These are phyloP conservation scores for Pichia manshurica DNA, from an alignment of 805 yeast genomes.

Conservation along the genomic window DNA sequence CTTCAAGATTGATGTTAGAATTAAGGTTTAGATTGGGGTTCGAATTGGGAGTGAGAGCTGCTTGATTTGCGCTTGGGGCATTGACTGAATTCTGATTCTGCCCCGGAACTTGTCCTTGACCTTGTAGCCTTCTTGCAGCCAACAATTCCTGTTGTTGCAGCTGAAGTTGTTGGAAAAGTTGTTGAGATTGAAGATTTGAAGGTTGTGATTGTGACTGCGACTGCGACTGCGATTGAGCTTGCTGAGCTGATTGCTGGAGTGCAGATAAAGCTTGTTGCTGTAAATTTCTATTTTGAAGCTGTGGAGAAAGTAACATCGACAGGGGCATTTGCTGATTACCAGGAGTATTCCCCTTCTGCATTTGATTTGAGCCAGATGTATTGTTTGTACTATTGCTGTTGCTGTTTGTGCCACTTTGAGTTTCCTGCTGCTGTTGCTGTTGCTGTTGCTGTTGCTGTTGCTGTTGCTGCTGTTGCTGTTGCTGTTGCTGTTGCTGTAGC, in stretches of 20 bases:
- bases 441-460: conserved; percentile 25
- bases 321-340: conserved; percentile 21
- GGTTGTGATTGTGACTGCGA: conserved; percentile 13
- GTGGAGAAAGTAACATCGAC: conserved; percentile 33
- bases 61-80: conserved; percentile 16
- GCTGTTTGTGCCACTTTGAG: no score
- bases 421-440: conserved; percentile 18
- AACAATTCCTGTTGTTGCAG: conserved; percentile 15
- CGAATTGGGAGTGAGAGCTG: conserved; percentile 19
- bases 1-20: not conserved
- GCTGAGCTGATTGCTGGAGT: conserved; percentile 17
- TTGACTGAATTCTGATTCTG: not conserved
- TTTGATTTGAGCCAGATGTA: conserved; percentile 15
- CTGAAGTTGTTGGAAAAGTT: conserved; percentile 18
- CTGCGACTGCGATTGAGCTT: conserved; percentile 12
- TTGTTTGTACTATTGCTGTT: conserved; percentile 24
- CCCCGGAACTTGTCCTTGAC: not conserved
- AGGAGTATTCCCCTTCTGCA: conserved; percentile 14
- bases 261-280: conserved; percentile 27
- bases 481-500: conserved; percentile 16
- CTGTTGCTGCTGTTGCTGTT: conserved; percentile 21
- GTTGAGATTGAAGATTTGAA: conserved; percentile 18
- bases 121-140: conserved; percentile 5
- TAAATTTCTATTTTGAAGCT: conserved; percentile 27
- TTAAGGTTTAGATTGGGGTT: conserved; percentile 3